These are phyloP conservation scores for Panaeolus papilionaceus DNA, from an alignment of 768 basidiomycete genomes.

Conservation along the genomic window DNA sequence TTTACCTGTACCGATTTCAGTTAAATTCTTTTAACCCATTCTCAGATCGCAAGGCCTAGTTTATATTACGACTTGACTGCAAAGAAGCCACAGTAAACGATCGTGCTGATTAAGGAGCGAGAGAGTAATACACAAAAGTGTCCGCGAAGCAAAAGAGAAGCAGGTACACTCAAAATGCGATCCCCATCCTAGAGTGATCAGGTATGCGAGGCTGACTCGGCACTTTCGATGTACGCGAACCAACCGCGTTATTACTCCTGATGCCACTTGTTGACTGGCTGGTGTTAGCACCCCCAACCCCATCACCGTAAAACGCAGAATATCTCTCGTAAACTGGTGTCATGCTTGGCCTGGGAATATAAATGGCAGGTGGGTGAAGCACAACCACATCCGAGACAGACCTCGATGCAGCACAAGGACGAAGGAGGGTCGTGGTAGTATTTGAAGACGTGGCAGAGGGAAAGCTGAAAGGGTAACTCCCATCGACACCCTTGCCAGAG, in stretches of 20 bases:
- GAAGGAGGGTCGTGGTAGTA: not conserved
- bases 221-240: not conserved
- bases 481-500: not conserved
- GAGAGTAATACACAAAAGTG: not conserved
- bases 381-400: not conserved
- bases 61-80: too few species aligned
- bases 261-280: not conserved
- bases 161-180: not conserved
- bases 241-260: not conserved
- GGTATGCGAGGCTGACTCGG: not conserved
- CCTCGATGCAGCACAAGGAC: not conserved
- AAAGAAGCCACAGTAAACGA: not conserved
- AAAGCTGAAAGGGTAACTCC: not conserved
- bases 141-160: too few species aligned
- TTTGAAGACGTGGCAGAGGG: not conserved
- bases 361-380: not conserved
- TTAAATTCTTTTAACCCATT: too few species aligned
- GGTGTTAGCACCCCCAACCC: not conserved
- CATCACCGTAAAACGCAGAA: not conserved
- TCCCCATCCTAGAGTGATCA: conserved; percentile 1
- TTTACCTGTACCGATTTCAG: too few species aligned
- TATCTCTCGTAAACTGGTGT: not conserved
- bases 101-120: not conserved
- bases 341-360: not conserved
- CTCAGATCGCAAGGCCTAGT: too few species aligned